Conservation (phyloP, 164 flowering plant genomes). For the Nelumbo lutea region DNA sequence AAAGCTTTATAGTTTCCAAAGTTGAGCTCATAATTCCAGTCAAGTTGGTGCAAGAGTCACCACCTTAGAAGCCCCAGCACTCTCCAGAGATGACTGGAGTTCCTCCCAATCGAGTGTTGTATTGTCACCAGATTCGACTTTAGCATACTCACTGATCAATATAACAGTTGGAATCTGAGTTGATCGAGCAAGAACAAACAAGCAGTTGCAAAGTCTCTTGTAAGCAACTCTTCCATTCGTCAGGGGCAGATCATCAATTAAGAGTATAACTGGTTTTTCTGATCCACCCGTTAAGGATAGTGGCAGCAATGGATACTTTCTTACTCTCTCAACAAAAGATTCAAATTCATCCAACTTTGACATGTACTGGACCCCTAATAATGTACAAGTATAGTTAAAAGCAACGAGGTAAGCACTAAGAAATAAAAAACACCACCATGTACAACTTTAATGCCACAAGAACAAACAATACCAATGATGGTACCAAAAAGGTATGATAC, state of each 20-base stretch:
- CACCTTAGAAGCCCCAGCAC: constrained; percentile 87
- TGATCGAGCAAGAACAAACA: constrained; percentile 66
- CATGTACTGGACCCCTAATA: constrained; percentile 57
- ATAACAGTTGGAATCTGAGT: constrained; percentile 67
- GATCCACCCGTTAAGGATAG: constrained; percentile 27
- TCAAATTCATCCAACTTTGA: constrained; percentile 95
- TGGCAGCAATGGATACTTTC: constrained; percentile 61
- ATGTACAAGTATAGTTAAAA: constrained; percentile 2
- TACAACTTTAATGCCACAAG: no score
- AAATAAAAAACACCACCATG: background rate
- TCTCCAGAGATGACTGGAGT: constrained; percentile 57
- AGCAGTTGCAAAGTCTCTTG: constrained; percentile 57
- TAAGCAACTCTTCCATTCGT: constrained; percentile 55
- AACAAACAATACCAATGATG: no score
- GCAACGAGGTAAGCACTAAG: constrained; percentile 10
- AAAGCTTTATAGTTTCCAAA: background rate
- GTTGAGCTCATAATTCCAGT: background rate
- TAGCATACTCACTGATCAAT: constrained; percentile 53
- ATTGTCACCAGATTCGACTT: constrained; percentile 48
- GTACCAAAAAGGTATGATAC: no score
- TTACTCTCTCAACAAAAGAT: constrained; percentile 66
- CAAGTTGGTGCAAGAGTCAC: constrained; percentile 13
- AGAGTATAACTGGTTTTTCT: constrained; percentile 38
- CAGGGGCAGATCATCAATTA: constrained; percentile 89
- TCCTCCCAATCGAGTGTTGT: constrained; percentile 45